phyloP scores from a whole-genome alignment of 2,329 filamentous ascomycete genomes.

The Apiospora malaysiana region DNA sequence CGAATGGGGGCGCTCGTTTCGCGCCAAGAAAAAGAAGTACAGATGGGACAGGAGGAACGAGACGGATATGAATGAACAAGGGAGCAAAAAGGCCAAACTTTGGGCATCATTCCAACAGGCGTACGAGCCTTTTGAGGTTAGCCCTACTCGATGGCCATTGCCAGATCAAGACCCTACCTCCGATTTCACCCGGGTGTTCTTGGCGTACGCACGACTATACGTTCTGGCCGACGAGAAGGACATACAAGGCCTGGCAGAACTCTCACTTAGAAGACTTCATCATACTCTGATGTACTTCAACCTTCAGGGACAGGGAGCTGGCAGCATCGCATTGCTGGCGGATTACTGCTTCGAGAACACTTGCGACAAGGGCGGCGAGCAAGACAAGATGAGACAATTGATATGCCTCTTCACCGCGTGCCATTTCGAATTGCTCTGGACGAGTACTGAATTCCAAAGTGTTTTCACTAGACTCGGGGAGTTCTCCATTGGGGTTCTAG shows the following conservation, averaged over 20 bases:
- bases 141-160: neutral
- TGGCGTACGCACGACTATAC: slow-evolving; percentile 47
- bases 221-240: slow-evolving; percentile 29
- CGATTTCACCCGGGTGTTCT: slow-evolving; percentile 39
- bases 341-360: slow-evolving; percentile 45
- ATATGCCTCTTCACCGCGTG: neutral
- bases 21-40: too few relatives aligned
- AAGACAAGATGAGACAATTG: slow-evolving; percentile 20
- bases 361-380: slow-evolving; percentile 14
- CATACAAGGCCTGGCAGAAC: slow-evolving; percentile 40
- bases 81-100: neutral
- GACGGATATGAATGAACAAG: neutral
- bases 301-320: slow-evolving; percentile 25
- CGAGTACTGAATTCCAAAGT: neutral
- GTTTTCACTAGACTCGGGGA: neutral
- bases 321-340: slow-evolving; percentile 40
- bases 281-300: neutral
- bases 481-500: neutral
- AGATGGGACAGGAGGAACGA: too few relatives aligned
- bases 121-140: neutral
- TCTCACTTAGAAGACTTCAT: slow-evolving; percentile 34
- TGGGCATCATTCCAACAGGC: neutral
- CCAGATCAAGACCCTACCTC: slow-evolving; percentile 32
- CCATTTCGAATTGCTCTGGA: neutral
- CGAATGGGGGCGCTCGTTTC: neutral